phyloP scores from a whole-genome alignment of 148 eudicot species.

The Spergularia bocconei region DNA sequence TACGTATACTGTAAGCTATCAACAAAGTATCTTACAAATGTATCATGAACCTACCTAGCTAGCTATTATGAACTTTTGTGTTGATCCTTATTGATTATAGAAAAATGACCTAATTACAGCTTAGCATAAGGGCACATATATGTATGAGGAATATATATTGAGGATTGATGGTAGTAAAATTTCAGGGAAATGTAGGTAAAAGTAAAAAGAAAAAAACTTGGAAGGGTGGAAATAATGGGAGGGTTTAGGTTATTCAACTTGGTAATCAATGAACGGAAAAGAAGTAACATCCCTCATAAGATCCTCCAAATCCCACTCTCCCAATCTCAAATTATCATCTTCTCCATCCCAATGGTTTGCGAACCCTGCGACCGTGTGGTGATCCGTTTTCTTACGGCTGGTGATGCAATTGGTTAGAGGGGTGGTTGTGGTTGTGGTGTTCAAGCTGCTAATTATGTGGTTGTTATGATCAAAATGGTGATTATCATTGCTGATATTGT shows the following conservation, averaged over 20 bases:
- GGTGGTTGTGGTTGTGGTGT: slow-evolving; percentile 24
- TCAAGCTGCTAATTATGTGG: slow-evolving; percentile 32
- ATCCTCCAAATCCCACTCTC: slow-evolving; percentile 87
- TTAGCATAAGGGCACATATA: slow-evolving; percentile 6
- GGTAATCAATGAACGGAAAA: slow-evolving; percentile 60
- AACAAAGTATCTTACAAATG: neutral
- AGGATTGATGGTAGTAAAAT: slow-evolving; percentile 8
- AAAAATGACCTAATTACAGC: slow-evolving; percentile 24
- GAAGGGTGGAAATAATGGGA: neutral
- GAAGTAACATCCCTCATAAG: slow-evolving; percentile 66
- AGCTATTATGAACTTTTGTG: slow-evolving; percentile 23
- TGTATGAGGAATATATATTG: slow-evolving; percentile 4
- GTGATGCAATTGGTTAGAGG: slow-evolving; percentile 30
- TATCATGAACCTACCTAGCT: slow-evolving; percentile 5
- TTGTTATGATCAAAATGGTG: slow-evolving; percentile 34
- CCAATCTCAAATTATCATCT: slow-evolving; percentile 52
- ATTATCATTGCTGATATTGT: slow-evolving; percentile 23
- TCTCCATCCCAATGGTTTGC: slow-evolving; percentile 48
- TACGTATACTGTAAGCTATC: slow-evolving; percentile 16
- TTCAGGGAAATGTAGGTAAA: neutral
- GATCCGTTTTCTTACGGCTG: slow-evolving; percentile 22
- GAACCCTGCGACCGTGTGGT: slow-evolving; percentile 16
- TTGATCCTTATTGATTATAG: slow-evolving; percentile 27
- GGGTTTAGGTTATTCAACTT: slow-evolving; percentile 27
- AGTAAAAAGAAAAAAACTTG: neutral